phyloP scores from a whole-genome alignment of 371 early-diverging fungal species.

The Basidiobolus meristosporus region DNA sequence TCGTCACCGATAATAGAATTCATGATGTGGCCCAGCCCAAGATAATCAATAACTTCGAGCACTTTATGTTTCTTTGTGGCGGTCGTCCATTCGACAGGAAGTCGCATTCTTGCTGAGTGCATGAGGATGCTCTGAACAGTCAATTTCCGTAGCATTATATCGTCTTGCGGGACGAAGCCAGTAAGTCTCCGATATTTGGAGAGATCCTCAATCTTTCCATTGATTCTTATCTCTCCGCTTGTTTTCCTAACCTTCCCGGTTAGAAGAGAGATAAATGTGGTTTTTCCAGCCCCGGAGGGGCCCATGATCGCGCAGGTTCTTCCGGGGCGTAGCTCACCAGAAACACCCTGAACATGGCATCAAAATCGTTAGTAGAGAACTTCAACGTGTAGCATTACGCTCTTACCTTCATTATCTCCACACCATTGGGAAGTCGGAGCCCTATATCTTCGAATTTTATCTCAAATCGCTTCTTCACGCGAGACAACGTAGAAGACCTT shows the following conservation, averaged over 20 bases:
- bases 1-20: conserved; percentile 45
- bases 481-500: too few relatives aligned
- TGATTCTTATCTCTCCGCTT: conserved; percentile 31
- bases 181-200: conserved; percentile 38
- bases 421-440: conserved; percentile 27
- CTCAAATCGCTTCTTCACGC: conserved; percentile 9
- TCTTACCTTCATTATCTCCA: conserved; percentile 19
- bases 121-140: conserved; percentile 29
- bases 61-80: conserved; percentile 25
- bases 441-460: conserved; percentile 31
- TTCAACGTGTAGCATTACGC: too few relatives aligned
- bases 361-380: too few relatives aligned
- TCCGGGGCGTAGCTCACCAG: conserved; percentile 23
- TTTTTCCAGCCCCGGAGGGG: conserved; percentile 56
- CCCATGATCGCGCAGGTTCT: conserved; percentile 51
- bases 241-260: conserved; percentile 36
- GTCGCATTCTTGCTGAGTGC: conserved; percentile 47
- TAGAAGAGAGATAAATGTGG: conserved; percentile 30
- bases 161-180: conserved; percentile 45
- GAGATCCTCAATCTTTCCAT: conserved; percentile 31
- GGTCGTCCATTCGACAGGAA: conserved; percentile 23
- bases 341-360: conserved; percentile 12
- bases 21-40: conserved; percentile 40
- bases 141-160: conserved; percentile 37
- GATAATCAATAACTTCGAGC: conserved; percentile 29